These are phyloP conservation scores for Kwoniella dendrophila DNA, from an alignment of 768 basidiomycete species.

Conservation along the genomic window DNA sequence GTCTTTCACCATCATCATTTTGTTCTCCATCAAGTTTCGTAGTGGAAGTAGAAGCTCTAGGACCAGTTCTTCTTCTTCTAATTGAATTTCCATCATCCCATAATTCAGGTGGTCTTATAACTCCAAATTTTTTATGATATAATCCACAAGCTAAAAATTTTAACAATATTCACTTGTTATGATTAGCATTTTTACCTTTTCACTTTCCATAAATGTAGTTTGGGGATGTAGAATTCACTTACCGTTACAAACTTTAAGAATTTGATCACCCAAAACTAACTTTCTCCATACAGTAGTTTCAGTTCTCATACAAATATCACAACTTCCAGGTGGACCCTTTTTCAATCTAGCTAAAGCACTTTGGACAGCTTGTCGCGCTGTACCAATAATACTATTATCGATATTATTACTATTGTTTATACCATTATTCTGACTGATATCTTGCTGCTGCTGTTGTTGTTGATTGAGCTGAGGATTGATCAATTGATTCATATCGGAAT, in stretches of 20 bases:
- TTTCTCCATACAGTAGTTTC: constrained; percentile 50
- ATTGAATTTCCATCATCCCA: constrained; percentile 47
- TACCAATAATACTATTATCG: background rate
- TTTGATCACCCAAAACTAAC: constrained; percentile 28
- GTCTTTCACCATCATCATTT: background rate
- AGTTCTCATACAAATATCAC: constrained; percentile 47
- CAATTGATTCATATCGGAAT: background rate
- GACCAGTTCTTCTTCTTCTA: constrained; percentile 33
- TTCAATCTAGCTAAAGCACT: constrained; percentile 35
- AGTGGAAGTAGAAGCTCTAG: constrained; percentile 1
- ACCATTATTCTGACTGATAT: background rate
- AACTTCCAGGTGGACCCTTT: constrained; percentile 45
- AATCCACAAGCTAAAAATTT: constrained; percentile 41
- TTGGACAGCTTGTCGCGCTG: background rate
- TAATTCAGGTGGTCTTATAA: constrained; percentile 45
- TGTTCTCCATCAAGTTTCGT: background rate
- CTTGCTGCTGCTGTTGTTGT: background rate
- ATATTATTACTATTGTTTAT: background rate
- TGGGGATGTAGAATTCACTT: constrained; percentile 7
- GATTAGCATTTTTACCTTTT: background rate
- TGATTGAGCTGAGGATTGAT: background rate
- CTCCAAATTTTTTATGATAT: constrained; percentile 46
- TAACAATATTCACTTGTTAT: background rate
- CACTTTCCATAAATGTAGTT: background rate
- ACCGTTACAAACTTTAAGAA: constrained; percentile 48